These are phyloP conservation scores for Quercus parvula DNA, from an alignment of 306 rosid species.

Conservation along the genomic window DNA sequence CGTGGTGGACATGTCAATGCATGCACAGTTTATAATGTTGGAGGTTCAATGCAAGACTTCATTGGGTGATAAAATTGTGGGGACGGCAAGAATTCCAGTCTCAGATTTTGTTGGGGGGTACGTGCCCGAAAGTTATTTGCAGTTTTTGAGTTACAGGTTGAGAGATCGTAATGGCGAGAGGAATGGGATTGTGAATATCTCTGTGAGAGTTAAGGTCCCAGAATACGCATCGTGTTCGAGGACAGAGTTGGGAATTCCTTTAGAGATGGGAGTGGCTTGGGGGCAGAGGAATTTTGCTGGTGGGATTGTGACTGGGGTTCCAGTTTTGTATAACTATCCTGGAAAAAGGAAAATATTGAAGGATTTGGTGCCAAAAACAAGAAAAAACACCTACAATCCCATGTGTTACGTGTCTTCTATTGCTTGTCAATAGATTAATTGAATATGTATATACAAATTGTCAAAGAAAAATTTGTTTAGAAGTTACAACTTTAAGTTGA, in stretches of 20 bases:
- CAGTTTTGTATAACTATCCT: not conserved
- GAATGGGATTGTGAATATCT: not conserved
- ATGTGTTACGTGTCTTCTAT: no score
- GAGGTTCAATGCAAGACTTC: constrained; percentile 1
- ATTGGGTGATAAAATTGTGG: not conserved
- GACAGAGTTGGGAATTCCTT: not conserved
- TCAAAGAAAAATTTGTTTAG: no score
- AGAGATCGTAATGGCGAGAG: not conserved
- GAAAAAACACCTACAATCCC: not conserved
- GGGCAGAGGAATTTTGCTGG: not conserved
- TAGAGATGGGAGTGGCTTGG: no score
- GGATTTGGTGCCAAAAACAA: not conserved
- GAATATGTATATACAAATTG: no score
- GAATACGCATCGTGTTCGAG: not conserved
- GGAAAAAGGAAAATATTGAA: not conserved
- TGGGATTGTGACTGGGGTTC: not conserved
- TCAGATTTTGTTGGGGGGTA: not conserved
- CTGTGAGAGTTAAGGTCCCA: not conserved
- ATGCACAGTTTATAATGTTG: not conserved
- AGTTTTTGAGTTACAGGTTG: not conserved
- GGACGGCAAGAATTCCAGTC: not conserved
- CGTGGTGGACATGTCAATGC: not conserved
- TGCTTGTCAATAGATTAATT: no score
- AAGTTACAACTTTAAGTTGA: no score
- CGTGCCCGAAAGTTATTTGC: not conserved